Evolutionary conservation across 306 rosid species (phyloP).

Genomic region (Astragalus membranaceus): DNA sequence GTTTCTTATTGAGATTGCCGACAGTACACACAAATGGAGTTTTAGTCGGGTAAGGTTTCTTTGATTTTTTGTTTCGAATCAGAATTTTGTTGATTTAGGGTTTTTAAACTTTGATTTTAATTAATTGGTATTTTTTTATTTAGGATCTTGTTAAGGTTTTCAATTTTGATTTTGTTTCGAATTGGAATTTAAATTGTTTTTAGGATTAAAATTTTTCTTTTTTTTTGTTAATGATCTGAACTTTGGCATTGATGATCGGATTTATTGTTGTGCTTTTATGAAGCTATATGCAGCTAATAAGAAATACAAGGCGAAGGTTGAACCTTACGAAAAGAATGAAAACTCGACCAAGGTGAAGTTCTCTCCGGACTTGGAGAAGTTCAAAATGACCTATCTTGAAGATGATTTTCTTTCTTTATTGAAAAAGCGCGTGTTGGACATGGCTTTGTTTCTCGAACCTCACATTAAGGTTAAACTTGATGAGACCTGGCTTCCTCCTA

Average conservation of each 20-base stretch:
- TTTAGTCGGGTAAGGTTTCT: constrained; percentile 63
- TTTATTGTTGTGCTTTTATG: background rate
- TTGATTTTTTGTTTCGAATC: background rate
- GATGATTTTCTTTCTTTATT: constrained; percentile 87
- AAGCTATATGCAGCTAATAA: constrained; percentile 74
- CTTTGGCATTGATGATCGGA: no score
- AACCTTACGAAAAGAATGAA: no score
- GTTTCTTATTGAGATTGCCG: constrained; percentile 87
- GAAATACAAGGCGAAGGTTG: constrained; percentile 72
- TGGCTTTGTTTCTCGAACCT: constrained; percentile 93
- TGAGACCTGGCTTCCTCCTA: constrained; percentile 41
- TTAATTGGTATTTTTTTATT: background rate
- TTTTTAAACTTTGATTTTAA: background rate
- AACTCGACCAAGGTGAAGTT: constrained; percentile 91
- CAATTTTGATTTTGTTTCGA: background rate
- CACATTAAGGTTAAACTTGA: constrained; percentile 84
- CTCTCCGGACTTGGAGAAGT: constrained; percentile 79
- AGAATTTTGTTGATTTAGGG: background rate
- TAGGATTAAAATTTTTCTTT: no score
- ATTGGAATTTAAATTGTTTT: no score
- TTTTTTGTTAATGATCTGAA: no score
- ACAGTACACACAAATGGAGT: constrained; percentile 69
- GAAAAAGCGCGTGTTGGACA: constrained; percentile 84
- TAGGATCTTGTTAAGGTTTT: background rate
- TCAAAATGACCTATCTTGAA: constrained; percentile 76